phyloP scores from a whole-genome alignment of 441 rosid species.

The Euphorbia schlechtendalii region DNA sequence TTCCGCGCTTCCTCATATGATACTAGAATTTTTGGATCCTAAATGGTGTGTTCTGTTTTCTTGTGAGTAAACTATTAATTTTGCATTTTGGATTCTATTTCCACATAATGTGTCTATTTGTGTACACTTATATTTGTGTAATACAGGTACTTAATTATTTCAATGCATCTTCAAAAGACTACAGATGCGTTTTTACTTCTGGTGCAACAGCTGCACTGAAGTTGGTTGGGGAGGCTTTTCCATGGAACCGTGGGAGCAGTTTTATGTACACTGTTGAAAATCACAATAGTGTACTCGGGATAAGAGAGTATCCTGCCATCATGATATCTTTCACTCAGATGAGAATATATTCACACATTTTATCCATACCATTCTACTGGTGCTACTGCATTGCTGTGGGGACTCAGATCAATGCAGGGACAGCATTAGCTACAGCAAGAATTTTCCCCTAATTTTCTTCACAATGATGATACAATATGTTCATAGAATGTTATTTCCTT shows the following conservation, averaged over 20 bases:
- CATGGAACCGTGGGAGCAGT: slow-evolving; percentile 62
- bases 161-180: slow-evolving; percentile 82
- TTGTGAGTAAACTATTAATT: background rate
- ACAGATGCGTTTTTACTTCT: slow-evolving; percentile 81
- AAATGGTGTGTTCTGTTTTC: background rate
- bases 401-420: slow-evolving; percentile 3
- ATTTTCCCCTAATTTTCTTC: background rate
- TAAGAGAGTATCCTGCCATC: slow-evolving; percentile 79
- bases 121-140: background rate
- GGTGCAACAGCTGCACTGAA: slow-evolving; percentile 94
- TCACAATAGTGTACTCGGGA: slow-evolving; percentile 95
- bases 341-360: background rate
- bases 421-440: background rate
- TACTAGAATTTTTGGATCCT: background rate
- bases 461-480: background rate
- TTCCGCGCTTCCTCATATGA: background rate
- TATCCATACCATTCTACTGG: background rate
- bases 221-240: slow-evolving; percentile 87
- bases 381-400: background rate
- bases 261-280: slow-evolving; percentile 88
- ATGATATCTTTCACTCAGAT: background rate
- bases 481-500: background rate
- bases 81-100: background rate
- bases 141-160: slow-evolving; percentile 73
- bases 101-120: background rate